phyloP scores from a whole-genome alignment of 2,329 filamentous ascomycete species.

The Magnaporthiopsis poae region DNA sequence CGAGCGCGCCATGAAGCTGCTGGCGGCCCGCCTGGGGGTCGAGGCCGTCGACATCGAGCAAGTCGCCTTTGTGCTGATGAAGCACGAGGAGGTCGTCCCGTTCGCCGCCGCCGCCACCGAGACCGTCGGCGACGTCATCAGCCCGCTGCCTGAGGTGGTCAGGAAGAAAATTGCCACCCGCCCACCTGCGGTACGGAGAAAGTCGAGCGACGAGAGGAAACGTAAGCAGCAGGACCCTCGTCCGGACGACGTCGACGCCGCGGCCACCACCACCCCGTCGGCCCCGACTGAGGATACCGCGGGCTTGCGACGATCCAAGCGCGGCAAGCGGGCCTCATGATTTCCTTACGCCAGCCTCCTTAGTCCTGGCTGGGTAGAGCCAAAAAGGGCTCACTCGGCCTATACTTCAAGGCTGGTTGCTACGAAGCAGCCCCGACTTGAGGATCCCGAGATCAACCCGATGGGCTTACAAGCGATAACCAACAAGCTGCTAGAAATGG shows the following conservation, averaged over 20 bases:
- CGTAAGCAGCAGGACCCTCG: constrained; percentile 6
- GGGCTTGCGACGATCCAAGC: constrained; percentile 10
- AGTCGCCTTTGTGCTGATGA: constrained; percentile 61
- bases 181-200: not conserved
- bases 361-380: not conserved
- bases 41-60: constrained; percentile 56
- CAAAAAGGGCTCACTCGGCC: no score
- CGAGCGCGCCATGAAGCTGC: constrained; percentile 27
- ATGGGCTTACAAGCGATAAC: not conserved
- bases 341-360: not conserved
- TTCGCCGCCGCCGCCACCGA: not conserved
- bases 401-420: not conserved
- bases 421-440: not conserved
- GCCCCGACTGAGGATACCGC: not conserved
- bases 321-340: constrained; percentile 10
- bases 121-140: not conserved
- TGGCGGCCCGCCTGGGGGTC: constrained; percentile 42
- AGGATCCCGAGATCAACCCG: not conserved
- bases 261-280: not conserved
- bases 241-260: not conserved
- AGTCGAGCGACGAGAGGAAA: constrained; percentile 4
- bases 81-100: constrained; percentile 15
- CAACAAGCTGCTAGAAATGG: not conserved
- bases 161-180: not conserved
- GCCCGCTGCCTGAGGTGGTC: not conserved